Base-by-base conservation (phyloP, 768 basidiomycete genomes). In the Asterophora lycoperdoides region DNA sequence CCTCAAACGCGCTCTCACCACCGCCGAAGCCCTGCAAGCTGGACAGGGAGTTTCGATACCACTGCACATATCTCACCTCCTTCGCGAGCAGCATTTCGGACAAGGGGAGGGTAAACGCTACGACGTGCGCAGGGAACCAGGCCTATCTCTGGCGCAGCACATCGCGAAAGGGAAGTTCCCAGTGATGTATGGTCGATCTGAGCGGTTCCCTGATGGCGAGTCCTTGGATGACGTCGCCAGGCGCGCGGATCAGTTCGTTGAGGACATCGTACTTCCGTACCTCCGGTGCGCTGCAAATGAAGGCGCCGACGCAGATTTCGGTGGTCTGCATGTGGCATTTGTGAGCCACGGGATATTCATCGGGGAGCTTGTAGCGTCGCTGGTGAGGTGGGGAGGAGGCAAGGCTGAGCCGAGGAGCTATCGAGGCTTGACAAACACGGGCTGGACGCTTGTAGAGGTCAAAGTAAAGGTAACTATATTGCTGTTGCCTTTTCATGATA, bases 281-380 rank as follows among this genome's bases (percentile, higher is more conserved):
- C 64, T 88, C n/a, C 53, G 67, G 46, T 62, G 67, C 9, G 71
- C 68, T 13, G 64, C 59, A 49, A 58, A 65, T 36, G 68, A 69
- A n/a, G 67, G 69, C 30, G 60, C 50, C 39, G 60, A 68, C 33
- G 70, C 23, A 23, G 23, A 23, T 23, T 23, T 23, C 6, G 23
- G 3, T 23, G 23, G 72, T 29, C 54, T 74, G 3, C 77, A 83
- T 52, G 61, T 89, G 19, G 86, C 80, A 1, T 56, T 90, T 33
- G 81, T 89, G 40, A 88, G 87, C 64, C 89, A 92, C 63, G 86
- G 89, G 0, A 56, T 87, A 17, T 83, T 81, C 63, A 84, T 90
- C 38, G 68, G 67, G 20, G 81, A 84, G 64, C 64, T 85, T 11
- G 60, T 87, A 4, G 68, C 70, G 18, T 74, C 75, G 20, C 61